Evolutionary conservation across 345 rosid species (phyloP), one percentile per base, ranked within the genome.

Genomic region (Pugionium cornutum): DNA sequence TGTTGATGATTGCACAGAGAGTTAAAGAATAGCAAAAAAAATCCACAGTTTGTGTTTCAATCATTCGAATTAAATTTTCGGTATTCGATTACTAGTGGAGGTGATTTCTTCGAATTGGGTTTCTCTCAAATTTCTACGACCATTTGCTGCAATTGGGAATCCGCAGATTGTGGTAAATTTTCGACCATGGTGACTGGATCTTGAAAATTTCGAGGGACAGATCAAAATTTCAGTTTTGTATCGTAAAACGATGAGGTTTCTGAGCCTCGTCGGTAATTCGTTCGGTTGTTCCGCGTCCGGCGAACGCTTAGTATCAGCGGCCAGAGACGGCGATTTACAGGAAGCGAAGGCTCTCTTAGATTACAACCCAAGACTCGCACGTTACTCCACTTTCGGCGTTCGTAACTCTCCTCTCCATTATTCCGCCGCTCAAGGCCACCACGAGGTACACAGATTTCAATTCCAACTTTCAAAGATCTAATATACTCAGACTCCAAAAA

Each of bases 271-370:
- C 78, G 92, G 98, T 3, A 92, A 92, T 73, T 92, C 98, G 2
- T 86, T 92, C 61, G 98, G 98, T 4, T 92, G 98, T 81, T 92
- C 97, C 4, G 98, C 96, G 27, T 89, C 97, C 9, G 98, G 97
- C 67, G 97, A 92, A 60, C 86, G 97, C 51, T 77, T 92, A 73
- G 97, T 92, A 67, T 89, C 98, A 0, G 98, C 96, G 6, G 98
- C 97, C 30, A 84, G 97, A 83, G 98, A 92, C 77, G 97, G 97
- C 6, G 98, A 92, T 77, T 79, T 92, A 71, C 96, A 86, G 53
- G 98, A 92, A 71, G 97, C 98, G 6, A 92, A 76, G 69, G 98
- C 97, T 74, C 83, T 92, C 10, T 56, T 92, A 77, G 97, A 89
- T 76, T 92, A 82, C 75, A 94, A 90, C 54, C 99, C 96, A 62